Evolutionary conservation across 192 early-diverging fungal species (phyloP), one percentile per base, ranked within the genome.

Genomic region (Coemansia sp.): DNA sequence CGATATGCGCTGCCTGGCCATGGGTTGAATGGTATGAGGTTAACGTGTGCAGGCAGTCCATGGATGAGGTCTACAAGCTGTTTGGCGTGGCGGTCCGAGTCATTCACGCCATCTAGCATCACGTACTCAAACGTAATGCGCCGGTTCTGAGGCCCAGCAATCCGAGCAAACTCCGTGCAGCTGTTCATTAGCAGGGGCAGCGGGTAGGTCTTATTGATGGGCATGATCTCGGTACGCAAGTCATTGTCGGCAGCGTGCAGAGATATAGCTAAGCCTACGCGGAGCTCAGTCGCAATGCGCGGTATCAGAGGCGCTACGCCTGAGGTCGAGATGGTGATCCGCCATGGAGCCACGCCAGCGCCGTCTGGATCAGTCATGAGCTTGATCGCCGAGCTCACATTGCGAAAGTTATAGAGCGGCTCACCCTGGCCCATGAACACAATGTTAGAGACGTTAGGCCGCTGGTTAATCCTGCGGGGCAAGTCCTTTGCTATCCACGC

Each of bases 391-490:
- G 84, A 80, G 60, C 86, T 87, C 20, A 90, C 88, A 50, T 89
- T 87, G 73, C 87, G 87, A 62, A 89, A 94, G 75, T 97, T 97
- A 75, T 91, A 91, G 18, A 95, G 74, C 1, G 95, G 95, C 71
- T 97, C 95, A 13, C 94, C 95, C 77, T 95, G 93, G 29, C 95
- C 95, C 95, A 97, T 97, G 67, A 94, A 92, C 1, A 97, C 95
- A 62, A 95, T 89, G 76, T 97, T 97, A 24, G 87, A 88, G 20
- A 95, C 79, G 2, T 62, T 82, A 31, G 64, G 73, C 41, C 89
- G 83, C 47, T 85, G 83, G 52, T 70, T 80, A 2, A 49, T 49
- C 20, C 65, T 74, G 6, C 41, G 64, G 16, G 91, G 91, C 66
- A 94, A 90, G 64, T 91, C 91, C 22, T 78, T 82, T 38, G 79